A percentile compares a stretch with the other conserved stretches of the same genome.
Evolutionary conservation across 176 grass and related monocot genomes (phyloP).

Genomic region (Metroxylon sagu): DNA sequence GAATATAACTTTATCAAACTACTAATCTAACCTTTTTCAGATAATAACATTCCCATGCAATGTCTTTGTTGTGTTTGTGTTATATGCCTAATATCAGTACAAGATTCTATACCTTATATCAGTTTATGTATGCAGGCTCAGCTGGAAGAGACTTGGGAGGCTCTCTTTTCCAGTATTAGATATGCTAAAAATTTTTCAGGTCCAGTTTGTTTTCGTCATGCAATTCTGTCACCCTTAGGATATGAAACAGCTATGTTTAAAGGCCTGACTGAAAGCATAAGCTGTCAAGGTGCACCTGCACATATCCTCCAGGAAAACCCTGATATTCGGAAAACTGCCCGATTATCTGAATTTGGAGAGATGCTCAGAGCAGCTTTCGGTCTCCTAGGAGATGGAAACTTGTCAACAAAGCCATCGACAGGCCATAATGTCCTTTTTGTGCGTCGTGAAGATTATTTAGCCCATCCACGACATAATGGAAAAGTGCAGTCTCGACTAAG

Average conservation of each 20-base stretch:
- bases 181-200: conserved; percentile 88
- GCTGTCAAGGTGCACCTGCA: conserved; percentile 48
- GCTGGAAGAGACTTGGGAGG: conserved; percentile 89
- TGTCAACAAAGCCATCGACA: conserved; percentile 26
- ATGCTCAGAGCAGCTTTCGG: conserved; percentile 63
- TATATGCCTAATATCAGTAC: too few species aligned
- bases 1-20: too few species aligned
- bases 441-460: conserved; percentile 85
- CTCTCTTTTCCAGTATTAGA: conserved; percentile 68
- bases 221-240: conserved; percentile 81
- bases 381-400: conserved; percentile 39
- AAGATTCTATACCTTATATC: too few species aligned
- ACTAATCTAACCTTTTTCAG: too few species aligned
- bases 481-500: conserved; percentile 82
- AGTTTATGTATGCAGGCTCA: conserved; percentile 37
- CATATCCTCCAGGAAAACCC: conserved; percentile 36
- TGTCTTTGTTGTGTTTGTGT: too few species aligned
- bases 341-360: conserved; percentile 94
- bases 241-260: conserved; percentile 95
- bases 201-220: conserved; percentile 85
- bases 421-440: conserved; percentile 80
- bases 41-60: too few species aligned
- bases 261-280: conserved; percentile 72
- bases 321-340: conserved; percentile 54
- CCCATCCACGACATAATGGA: conserved; percentile 84